Evolutionary conservation across 139 green algal genomes (phyloP).

Genomic region (Axilococcus clingmanii): DNA sequence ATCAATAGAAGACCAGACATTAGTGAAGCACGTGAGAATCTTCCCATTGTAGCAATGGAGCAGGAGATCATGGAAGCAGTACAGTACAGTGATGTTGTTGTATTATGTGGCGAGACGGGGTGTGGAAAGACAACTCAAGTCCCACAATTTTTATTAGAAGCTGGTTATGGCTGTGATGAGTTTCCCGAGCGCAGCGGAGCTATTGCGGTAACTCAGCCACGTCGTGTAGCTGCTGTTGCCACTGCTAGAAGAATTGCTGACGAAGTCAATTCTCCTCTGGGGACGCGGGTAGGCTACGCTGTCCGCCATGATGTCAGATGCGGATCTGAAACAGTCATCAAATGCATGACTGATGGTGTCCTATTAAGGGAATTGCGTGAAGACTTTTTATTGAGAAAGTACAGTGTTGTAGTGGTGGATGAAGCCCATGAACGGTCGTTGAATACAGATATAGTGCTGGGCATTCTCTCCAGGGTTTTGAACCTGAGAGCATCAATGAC

Average conservation of each 20-base stretch:
- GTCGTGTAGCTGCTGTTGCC: constrained; percentile 76
- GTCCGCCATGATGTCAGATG: constrained; percentile 74
- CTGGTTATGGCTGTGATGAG: constrained; percentile 65
- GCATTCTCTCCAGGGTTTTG: constrained; percentile 83
- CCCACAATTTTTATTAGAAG: constrained; percentile 92
- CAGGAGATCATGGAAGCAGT: constrained; percentile 88
- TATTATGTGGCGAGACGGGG: constrained; percentile 85
- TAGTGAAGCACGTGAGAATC: constrained; percentile 16
- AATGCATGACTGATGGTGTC: constrained; percentile 97
- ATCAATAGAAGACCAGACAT: constrained; percentile 19
- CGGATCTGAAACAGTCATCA: constrained; percentile 47
- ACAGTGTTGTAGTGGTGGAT: constrained; percentile 70
- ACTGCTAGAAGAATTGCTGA: constrained; percentile 70
- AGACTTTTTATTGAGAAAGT: constrained; percentile 62
- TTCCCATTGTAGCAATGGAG: constrained; percentile 85
- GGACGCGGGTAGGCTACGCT: constrained; percentile 81
- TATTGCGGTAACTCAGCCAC: constrained; percentile 80
- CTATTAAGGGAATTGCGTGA: constrained; percentile 73
- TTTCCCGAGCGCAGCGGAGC: constrained; percentile 56
- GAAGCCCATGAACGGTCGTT: constrained; percentile 87
- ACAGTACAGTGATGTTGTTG: constrained; percentile 52
- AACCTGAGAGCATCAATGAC: constrained; percentile 60
- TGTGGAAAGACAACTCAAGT: constrained; percentile 94
- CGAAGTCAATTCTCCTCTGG: constrained; percentile 66
- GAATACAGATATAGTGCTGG: constrained; percentile 87